Conservation (phyloP, 257 asterid species). For the Nicotiana noctiflora region DNA sequence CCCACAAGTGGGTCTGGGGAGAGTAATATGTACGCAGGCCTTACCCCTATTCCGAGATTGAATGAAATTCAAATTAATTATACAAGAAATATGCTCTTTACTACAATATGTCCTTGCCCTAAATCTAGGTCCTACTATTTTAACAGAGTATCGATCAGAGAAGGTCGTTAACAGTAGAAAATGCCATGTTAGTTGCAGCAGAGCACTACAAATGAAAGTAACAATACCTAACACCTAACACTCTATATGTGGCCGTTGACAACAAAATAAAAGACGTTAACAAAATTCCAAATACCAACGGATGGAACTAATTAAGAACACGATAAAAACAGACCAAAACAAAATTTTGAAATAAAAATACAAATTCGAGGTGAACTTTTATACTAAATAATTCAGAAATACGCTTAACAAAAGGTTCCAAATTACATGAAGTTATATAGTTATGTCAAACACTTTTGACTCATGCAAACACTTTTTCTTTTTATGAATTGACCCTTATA, state of each 20-base stretch:
- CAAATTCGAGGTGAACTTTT: background rate
- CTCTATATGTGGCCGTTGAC: background rate
- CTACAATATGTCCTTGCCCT: too few relatives aligned
- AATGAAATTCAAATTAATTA: too few relatives aligned
- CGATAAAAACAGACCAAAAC: background rate
- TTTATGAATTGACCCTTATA: background rate
- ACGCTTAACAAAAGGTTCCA: slow-evolving; percentile 4
- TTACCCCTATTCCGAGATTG: too few relatives aligned
- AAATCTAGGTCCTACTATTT: background rate
- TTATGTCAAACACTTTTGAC: background rate
- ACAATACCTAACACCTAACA: slow-evolving; percentile 1
- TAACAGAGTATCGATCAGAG: background rate
- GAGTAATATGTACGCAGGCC: too few relatives aligned
- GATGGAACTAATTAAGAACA: background rate
- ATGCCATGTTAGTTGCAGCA: background rate
- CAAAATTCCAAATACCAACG: slow-evolving; percentile 7
- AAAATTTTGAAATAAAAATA: background rate
- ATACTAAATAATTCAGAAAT: background rate
- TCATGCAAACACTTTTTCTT: background rate
- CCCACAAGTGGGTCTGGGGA: too few relatives aligned
- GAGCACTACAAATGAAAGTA: background rate
- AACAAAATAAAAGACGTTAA: background rate
- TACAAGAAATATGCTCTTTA: too few relatives aligned
- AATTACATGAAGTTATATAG: slow-evolving; percentile 4
- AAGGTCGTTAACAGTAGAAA: background rate